A percentile compares a stretch with the other conserved stretches of the same genome.
Conservation (phyloP, 2,329 filamentous ascomycete genomes). For the Fulvia fulva region DNA sequence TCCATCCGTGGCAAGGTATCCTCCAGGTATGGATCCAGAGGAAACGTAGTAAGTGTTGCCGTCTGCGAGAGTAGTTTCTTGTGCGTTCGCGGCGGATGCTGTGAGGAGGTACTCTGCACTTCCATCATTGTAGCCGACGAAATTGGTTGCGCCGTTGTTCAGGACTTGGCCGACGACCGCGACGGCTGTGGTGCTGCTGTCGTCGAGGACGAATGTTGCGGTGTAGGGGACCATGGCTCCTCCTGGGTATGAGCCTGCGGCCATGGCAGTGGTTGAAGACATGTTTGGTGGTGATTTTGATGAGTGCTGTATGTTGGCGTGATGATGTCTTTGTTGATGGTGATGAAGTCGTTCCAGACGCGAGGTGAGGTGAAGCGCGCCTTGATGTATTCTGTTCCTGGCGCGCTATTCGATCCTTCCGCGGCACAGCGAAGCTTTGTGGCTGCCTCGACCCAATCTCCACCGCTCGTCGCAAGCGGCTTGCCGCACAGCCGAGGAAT, state of each 20-base stretch:
- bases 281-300: background rate
- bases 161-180: slow-evolving; percentile 13
- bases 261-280: background rate
- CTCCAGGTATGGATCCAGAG: slow-evolving; percentile 3
- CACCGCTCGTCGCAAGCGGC: background rate
- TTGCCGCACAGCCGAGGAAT: background rate
- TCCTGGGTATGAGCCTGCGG: background rate
- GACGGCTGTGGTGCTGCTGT: slow-evolving; percentile 5
- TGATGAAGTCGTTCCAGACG: background rate
- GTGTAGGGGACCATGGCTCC: slow-evolving; percentile 29
- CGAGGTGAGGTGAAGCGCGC: background rate
- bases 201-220: slow-evolving; percentile 8
- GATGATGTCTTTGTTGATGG: background rate
- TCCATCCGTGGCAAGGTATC: slow-evolving; percentile 7
- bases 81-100: background rate
- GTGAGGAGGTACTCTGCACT: slow-evolving; percentile 11
- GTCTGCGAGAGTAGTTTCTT: slow-evolving; percentile 8
- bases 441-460: background rate
- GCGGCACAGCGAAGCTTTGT: background rate
- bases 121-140: slow-evolving; percentile 12
- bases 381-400: background rate
- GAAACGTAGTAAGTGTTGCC: slow-evolving; percentile 12
- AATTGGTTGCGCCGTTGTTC: slow-evolving; percentile 14
- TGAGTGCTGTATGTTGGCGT: background rate
- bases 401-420: background rate